Evolutionary conservation across 163 green algal species (phyloP), one percentile per base, ranked within the genome.

Genomic region (Chlamydomonas reinhardtii): DNA sequence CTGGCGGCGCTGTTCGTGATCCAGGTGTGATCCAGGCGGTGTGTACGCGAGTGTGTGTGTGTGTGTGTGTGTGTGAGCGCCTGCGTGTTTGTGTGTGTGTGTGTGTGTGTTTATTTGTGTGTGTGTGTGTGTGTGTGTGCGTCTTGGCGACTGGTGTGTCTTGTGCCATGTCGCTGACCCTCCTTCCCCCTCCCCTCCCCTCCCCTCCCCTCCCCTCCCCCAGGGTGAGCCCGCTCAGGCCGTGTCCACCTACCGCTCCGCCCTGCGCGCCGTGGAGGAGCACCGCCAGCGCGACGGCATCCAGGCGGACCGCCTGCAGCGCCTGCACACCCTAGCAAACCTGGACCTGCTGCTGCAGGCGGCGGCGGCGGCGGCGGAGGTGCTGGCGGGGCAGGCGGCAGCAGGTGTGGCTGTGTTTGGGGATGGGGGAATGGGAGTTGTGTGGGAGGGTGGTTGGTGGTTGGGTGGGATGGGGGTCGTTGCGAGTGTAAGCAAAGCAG

Each of bases 291-390:
- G 48, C 48, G 48, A 56, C 27, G 65, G 76, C 65, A 84, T 84
- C 29, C 66, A 69, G 66, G 69, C 77, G 29, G 97, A 99, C 89
- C 90, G 90, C 25, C 92, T 99, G 77, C 97, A 99, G 90, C 90
- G 89, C 35, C 92, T 99, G 77, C 97, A 99, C 92, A 96, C 96
- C 14, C 81, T 99, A 19, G 86, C 96, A 91, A 99, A 99, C 90
- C 92, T 99, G 64, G 87, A 66, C 0, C 52, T 91, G 35, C 81
- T 95, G 88, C 91, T 98, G 64, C 65, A 48, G 29, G 17, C 61
- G n/a, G 59, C 71, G 37, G 76, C 75, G 35, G 34, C 77, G n/a
- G 69, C 64, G 25, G 24, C 22, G 20, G 27, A 66, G 25, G 34
- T 70, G 59, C 77, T 95, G 11, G 64, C 94, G 1, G 48, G 12